Percentiles rank a stretch among this genome's conserved stretches.
Evolutionary conservation across 78 protist species (phyloP).

Genomic region (Diacronema lutheri): DNA sequence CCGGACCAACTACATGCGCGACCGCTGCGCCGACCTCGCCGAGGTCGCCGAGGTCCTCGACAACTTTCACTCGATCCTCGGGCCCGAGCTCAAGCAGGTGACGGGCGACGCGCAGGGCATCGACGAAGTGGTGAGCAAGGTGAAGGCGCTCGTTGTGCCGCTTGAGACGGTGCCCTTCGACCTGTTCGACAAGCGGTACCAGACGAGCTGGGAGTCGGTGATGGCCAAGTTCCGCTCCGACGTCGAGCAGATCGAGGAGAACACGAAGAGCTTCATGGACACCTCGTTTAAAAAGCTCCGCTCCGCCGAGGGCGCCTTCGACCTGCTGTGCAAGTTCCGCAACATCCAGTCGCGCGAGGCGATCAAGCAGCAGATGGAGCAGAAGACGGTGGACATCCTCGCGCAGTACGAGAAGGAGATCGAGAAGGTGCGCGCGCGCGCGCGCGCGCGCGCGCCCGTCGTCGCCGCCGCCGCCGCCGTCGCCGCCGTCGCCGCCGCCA

Average conservation of each 20-base stretch:
- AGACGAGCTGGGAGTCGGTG: constrained; percentile 47
- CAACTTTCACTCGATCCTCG: constrained; percentile 53
- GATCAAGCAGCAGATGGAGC: constrained; percentile 56
- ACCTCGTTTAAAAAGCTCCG: constrained; percentile 70
- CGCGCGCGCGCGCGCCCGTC: too few species aligned
- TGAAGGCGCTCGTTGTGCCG: constrained; percentile 46
- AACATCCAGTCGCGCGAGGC: constrained; percentile 30
- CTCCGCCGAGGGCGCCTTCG: constrained; percentile 75
- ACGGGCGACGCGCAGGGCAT: constrained; percentile 69
- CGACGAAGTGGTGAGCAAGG: constrained; percentile 51
- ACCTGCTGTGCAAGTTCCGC: constrained; percentile 71
- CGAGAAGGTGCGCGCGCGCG: constrained; percentile 24
- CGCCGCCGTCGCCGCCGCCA: too few species aligned
- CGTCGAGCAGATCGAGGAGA: constrained; percentile 33
- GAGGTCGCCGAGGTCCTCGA: constrained; percentile 42
- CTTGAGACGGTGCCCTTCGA: constrained; percentile 62
- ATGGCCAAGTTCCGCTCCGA: constrained; percentile 46
- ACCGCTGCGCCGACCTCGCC: constrained; percentile 55
- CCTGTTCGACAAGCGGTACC: constrained; percentile 43
- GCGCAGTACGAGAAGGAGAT: constrained; percentile 55
- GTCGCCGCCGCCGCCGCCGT: too few species aligned
- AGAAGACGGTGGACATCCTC: constrained; percentile 69
- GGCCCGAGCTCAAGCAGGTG: constrained; percentile 71
- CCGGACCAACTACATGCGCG: constrained; percentile 61
- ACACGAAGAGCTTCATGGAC: constrained; percentile 61